A percentile compares a stretch with the other conserved stretches of the same genome.
These are phyloP conservation scores for Agastache rugosa DNA, from an alignment of 257 asterid genomes.

Conservation along the genomic window DNA sequence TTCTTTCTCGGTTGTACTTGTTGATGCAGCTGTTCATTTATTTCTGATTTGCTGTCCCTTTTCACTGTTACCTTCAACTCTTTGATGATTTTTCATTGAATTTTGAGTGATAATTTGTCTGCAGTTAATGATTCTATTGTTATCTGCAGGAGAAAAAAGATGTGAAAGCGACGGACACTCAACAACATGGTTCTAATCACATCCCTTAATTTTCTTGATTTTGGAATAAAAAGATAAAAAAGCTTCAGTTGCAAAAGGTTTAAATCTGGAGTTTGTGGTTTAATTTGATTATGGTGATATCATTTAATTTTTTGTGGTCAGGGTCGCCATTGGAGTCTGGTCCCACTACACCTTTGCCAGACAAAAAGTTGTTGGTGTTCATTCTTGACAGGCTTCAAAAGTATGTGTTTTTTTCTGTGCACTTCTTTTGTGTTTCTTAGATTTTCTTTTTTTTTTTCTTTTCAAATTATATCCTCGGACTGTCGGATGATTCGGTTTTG, in stretches of 20 bases:
- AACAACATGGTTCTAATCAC: slow-evolving; percentile 58
- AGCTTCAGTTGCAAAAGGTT: slow-evolving; percentile 31
- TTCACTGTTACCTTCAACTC: slow-evolving; percentile 36
- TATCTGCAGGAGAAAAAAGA: slow-evolving; percentile 69
- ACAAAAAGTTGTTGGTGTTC: slow-evolving; percentile 89
- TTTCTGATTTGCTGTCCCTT: slow-evolving; percentile 35
- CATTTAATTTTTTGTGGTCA: slow-evolving; percentile 61
- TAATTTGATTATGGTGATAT: slow-evolving; percentile 48
- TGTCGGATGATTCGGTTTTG: slow-evolving; percentile 38
- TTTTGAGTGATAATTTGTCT: slow-evolving; percentile 27
- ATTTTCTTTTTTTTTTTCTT: slow-evolving; percentile 23
- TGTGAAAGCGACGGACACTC: slow-evolving; percentile 72
- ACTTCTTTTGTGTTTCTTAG: slow-evolving; percentile 34
- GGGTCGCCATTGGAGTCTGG: slow-evolving; percentile 86
- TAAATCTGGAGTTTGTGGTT: slow-evolving; percentile 33
- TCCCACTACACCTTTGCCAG: slow-evolving; percentile 98
- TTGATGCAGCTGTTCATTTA: slow-evolving; percentile 41
- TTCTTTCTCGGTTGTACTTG: slow-evolving; percentile 38
- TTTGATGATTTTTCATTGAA: slow-evolving; percentile 27
- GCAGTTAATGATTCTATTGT: slow-evolving; percentile 41
- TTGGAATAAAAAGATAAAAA: slow-evolving; percentile 24
- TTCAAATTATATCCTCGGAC: slow-evolving; percentile 24
- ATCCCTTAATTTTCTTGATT: slow-evolving; percentile 39
- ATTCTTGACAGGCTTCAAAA: slow-evolving; percentile 99
- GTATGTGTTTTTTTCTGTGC: slow-evolving; percentile 53